Base-by-base conservation (phyloP, 129 eudicot genomes). In the Arctium minus region DNA sequence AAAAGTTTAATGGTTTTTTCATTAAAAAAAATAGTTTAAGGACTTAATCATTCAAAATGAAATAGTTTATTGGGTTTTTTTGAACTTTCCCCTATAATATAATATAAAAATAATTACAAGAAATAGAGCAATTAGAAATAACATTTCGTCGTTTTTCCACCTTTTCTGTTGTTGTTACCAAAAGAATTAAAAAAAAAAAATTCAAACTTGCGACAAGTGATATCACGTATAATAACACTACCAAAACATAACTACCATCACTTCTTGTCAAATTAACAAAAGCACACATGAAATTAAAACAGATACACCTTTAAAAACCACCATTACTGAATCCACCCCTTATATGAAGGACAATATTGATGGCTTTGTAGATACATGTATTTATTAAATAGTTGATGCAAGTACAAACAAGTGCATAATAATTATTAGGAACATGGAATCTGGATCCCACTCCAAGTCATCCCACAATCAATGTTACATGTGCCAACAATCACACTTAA, bases 391-490 rank as follows among this genome's bases (percentile, higher is more conserved):
- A 60, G 68, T 60, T n/a, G 2, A 73, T 17, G 60, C 0, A 72
- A 72, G 74, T 78, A 82, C 79, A 83, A 71, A 83, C 81, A 83
- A 83, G 78, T 83, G 81, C 77, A 77, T 13, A 33, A 6, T 69
- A 68, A 36, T 68, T 48, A 72, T 13, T 42, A 60, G n/a, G 44
- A 46, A 76, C 81, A 75, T 46, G 81, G 77, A 40, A 74, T 81
- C 29, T 44, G 42, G 79, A 81, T 74, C 42, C 73, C 79, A 15
- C 27, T 56, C 27, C 70, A 48, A 80, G 29, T 50, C 48, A 44
- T 60, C 78, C 53, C 79, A 81, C 36, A 62, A 38, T 81, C 79
- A 64, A 74, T 81, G 79, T 81, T 38, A 37, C 85, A 73, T 81
- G 79, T 29, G 73, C 79, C 39, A 36, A 35, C 73, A 77, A 70